Evolutionary conservation across 163 green algal species (phyloP).

Genomic region (Chlorella variabilis): DNA sequence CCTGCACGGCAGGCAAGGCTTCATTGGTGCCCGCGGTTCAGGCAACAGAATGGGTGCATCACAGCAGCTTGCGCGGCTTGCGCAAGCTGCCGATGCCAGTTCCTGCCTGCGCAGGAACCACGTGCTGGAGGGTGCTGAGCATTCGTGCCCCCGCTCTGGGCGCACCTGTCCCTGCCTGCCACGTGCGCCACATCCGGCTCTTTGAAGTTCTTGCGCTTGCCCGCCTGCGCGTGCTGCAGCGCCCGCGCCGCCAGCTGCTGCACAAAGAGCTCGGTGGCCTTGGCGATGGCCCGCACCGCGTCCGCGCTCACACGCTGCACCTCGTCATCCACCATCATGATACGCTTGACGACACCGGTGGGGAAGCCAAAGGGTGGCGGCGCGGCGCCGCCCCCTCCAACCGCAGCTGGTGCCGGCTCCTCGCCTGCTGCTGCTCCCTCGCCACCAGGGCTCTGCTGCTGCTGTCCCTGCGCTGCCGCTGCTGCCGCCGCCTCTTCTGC

Average conservation of each 20-base stretch:
- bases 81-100: too few species aligned
- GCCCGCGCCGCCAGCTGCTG: constrained; percentile 44
- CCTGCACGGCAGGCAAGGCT: neutral
- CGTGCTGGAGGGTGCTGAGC: too few species aligned
- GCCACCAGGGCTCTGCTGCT: constrained; percentile 15
- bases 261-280: constrained; percentile 53
- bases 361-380: constrained; percentile 42
- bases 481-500: constrained; percentile 15
- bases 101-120: too few species aligned
- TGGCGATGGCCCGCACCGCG: constrained; percentile 39
- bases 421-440: neutral
- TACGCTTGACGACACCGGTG: constrained; percentile 50
- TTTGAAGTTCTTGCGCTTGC: constrained; percentile 52
- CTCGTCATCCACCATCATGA: constrained; percentile 56
- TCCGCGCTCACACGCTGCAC: constrained; percentile 52
- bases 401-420: neutral
- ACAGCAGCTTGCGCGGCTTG: too few species aligned
- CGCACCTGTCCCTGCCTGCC: constrained; percentile 26
- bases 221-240: constrained; percentile 17
- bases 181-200: constrained; percentile 8
- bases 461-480: neutral
- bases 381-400: neutral
- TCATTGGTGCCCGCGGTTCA: too few species aligned
- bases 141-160: neutral
- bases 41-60: too few species aligned